Evolutionary conservation across 768 basidiomycete genomes (phyloP), one percentile per base, ranked within the genome.

Genomic region (Amanita muscaria): DNA sequence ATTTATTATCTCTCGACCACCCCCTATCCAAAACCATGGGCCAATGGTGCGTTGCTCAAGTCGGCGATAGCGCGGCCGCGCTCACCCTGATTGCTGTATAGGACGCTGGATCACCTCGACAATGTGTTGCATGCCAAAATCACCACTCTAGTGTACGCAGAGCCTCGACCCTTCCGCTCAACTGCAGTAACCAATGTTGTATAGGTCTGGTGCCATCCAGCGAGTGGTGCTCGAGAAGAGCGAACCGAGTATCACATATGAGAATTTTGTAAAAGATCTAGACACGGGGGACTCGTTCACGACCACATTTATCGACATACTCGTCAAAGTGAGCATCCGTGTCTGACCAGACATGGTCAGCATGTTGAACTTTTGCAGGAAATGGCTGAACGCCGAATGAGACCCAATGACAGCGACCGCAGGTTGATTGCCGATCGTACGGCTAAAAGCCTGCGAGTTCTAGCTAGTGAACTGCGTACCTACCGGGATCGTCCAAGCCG

Each of bases 231-330:
- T 84, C 21, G 86, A 88, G 57, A 77, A 77, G 50, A 56, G 56
- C 25, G 80, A 83, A 54, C 73, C 80, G 3, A 62, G 64, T 31
- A 86, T 88, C 49, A 79, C 68, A 43, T 88, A 84, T 56, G 80
- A 88, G 59, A 62, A 72, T 22, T 88, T 89, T 51, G 81, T 88
- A 15, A 74, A 80, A 52, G 83, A 86, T 22, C 65, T 89, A 39
- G 85, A 88, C 56, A 73, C 72, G 18, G 86, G 85, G 12, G 87
- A 89, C 58, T 79, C 83, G 1, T 88, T 89, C 60, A 88, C 86
- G 0, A 75, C 85, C 4, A 73, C 81, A 0, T 58, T 89, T 40
- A 64, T 88, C 47, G 86, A 88, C 48, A 73, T 84, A 38, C 69
- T 89, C 35, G 87, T 88, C 56, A 84, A 83, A 65, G 87, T 88